Evolutionary conservation across 129 eudicot genomes (phyloP).

Genomic region (Glebionis coronaria): DNA sequence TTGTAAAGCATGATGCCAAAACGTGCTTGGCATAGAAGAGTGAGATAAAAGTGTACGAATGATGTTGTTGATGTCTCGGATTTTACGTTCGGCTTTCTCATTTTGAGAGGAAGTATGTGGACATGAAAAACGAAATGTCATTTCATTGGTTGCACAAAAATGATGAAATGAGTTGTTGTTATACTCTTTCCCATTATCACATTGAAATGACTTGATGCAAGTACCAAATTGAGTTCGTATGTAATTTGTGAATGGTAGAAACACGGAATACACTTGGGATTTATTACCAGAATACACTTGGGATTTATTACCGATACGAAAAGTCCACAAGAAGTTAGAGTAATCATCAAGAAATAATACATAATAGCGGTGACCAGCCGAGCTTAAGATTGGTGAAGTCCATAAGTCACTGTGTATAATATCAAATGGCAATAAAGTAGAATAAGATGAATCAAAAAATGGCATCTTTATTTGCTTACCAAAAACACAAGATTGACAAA

Average conservation of each 20-base stretch:
- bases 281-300: not conserved
- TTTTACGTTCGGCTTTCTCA: not conserved
- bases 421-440: too few species aligned
- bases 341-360: not conserved
- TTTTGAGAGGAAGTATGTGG: not conserved
- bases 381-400: too few species aligned
- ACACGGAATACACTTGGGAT: not conserved
- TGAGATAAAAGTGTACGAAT: not conserved
- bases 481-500: too few species aligned
- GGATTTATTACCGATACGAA: not conserved
- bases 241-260: not conserved
- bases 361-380: not conserved
- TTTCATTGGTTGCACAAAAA: not conserved
- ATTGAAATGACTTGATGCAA: not conserved
- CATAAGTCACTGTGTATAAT: too few species aligned
- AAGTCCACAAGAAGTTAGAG: not conserved
- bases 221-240: not conserved
- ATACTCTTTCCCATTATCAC: not conserved
- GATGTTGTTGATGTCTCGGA: not conserved
- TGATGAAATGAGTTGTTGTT: not conserved
- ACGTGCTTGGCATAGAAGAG: not conserved
- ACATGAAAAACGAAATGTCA: not conserved
- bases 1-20: too few species aligned
- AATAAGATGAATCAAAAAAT: too few species aligned
- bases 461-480: too few species aligned